Evolutionary conservation across 495 filamentous ascomycete species (phyloP), one percentile per base, ranked within the genome.

Genomic region (Viridothelium virens): DNA sequence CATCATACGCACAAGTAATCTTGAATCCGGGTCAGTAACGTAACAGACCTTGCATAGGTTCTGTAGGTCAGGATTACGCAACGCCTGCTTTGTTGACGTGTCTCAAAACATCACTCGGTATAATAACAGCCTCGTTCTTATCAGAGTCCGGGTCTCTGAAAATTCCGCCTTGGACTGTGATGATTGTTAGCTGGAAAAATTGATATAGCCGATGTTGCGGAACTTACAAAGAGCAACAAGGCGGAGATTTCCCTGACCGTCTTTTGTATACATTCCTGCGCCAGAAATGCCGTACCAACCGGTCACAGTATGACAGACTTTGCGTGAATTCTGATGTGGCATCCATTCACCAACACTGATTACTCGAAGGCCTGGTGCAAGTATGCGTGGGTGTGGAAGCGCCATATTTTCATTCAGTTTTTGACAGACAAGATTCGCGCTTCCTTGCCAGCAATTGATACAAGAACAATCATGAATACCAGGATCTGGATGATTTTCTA

Each of bases 211-310:
- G 41, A 63, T 9, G 36, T 53, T 14, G 36, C 31, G 36, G 31
- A 59, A 1, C 53, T 59, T 59, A 59, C 53, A 59, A 36, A 59
- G 53, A 33, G 53, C 53, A 33, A 59, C 14, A 33, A 59, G 53
- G 14, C 31, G 53, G 18, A 36, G 7, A n/a, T 59, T 10, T 36
- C 53, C 53, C 14, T 36, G 53, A 10, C 7, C 31, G 31, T 59
- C 53, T 59, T 59, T 11, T 59, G 31, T 34, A 14, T 59, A 59
- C 31, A 59, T 59, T 59, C 25, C 53, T 34, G 53, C 53, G n/a
- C 53, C 53, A 33, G 53, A 59, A 34, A 59, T 59, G 10, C 53
- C 53, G 53, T 59, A 59, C 53, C 53, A 59, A 36, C 53, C 53
- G n/a, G 53, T 59, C n/a, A 59, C 31, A 3, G 18, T 59, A 36